Percentiles rank a stretch among this genome's conserved stretches.
Conservation (phyloP, 805 yeast genomes). For the Schwanniomyces yamadae region DNA sequence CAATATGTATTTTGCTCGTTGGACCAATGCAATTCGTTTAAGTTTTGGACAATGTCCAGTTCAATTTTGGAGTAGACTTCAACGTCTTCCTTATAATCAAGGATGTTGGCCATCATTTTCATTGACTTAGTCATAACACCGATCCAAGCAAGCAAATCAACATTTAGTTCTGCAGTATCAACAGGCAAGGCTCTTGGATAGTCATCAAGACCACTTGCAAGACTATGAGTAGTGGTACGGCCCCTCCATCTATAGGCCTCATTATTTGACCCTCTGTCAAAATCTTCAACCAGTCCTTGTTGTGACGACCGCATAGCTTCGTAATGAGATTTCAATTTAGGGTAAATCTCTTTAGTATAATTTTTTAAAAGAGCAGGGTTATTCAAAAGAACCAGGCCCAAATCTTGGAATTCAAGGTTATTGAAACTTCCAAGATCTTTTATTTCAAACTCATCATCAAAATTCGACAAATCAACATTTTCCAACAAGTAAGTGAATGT, state of each 20-base stretch:
- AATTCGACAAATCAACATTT: constrained; percentile 5
- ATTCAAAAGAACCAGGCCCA: constrained; percentile 53
- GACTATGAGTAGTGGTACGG: constrained; percentile 76
- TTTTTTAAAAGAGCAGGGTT: constrained; percentile 58
- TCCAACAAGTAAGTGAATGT: constrained; percentile 59
- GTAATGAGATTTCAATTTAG: constrained; percentile 72
- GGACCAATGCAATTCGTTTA: constrained; percentile 82
- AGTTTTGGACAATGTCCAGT: constrained; percentile 55
- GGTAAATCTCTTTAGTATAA: constrained; percentile 68
- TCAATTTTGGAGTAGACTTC: constrained; percentile 53
- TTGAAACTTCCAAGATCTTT: constrained; percentile 17
- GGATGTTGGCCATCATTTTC: constrained; percentile 63
- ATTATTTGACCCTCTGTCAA: constrained; percentile 50
- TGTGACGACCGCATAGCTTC: constrained; percentile 86
- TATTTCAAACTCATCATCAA: constrained; percentile 28
- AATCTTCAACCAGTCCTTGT: constrained; percentile 67
- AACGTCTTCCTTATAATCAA: constrained; percentile 61
- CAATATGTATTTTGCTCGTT: constrained; percentile 66
- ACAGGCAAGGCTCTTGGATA: constrained; percentile 84
- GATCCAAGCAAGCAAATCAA: constrained; percentile 89
- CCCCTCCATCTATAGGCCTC: constrained; percentile 95
- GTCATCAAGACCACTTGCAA: constrained; percentile 94
- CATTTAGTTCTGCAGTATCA: constrained; percentile 85
- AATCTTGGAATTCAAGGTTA: constrained; percentile 15
- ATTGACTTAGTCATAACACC: constrained; percentile 89